Base-by-base conservation (phyloP, 345 rosid genomes). In the Hirschfeldia incana region DNA sequence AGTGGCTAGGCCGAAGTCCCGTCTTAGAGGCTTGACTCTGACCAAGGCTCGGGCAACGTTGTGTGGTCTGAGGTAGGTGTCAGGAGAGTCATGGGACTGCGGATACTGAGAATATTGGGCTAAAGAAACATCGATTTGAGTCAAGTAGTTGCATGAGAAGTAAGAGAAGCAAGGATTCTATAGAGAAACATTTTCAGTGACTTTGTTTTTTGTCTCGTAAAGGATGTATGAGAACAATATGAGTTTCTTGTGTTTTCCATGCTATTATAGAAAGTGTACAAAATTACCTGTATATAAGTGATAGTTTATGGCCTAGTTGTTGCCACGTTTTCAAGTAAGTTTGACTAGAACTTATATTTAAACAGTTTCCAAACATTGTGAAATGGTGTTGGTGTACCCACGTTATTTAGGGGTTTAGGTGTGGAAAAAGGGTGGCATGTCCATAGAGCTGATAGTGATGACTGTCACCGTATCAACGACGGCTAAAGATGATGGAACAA, bases 1-100 rank as follows among this genome's bases (percentile, higher is more conserved):
- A 53, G 80, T n/a, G 9, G 90, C 92, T 21, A 90, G 67, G 6
- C 33, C 57, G 17, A 49, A 2, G 82, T 90, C 87, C 94, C 92
- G 88, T 30, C 70, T 65, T 61, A 90, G 53, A 11, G 85, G 84
- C 5, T 72, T 79, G n/a, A 88, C 89, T 28, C 70, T 80, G 0
- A 85, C 91, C 0, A 36, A 42, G 0, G 76, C 79, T 6, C 91
- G 85, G 29, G 90, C 94, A 2, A 67, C 67, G 42, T 90, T 90
- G 85, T 90, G 89, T 0, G 88, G 86, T 30, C 82, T 32, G 51
- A 88, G 71, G 62, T 79, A 87, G 78, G 84, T 87, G 37, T 80
- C 81, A 0, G 49, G 78, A n/a, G 85, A 69, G 66, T 87, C 76
- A 33, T 86, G 87, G 16, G 90, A 51, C 70, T 73, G 57, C 1